These are phyloP conservation scores for Suhomyces faveliae DNA, from an alignment of 805 yeast species.

Conservation along the genomic window DNA sequence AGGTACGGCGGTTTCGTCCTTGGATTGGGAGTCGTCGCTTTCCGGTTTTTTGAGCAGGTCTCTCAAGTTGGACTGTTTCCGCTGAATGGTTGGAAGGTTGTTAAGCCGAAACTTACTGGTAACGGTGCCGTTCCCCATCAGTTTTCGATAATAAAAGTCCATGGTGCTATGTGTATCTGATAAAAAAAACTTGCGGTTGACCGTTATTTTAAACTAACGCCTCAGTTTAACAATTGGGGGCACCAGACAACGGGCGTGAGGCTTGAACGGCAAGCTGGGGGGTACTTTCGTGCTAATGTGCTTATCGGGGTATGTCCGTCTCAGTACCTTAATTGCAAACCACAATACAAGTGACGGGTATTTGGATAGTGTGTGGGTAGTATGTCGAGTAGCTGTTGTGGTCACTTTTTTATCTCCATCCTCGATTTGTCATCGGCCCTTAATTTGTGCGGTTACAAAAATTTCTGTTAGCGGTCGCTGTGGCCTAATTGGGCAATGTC, in stretches of 20 bases:
- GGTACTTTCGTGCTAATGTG: neutral
- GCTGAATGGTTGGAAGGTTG: constrained; percentile 11
- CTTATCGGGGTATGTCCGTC: neutral
- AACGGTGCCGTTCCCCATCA: constrained; percentile 40
- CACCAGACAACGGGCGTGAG: neutral
- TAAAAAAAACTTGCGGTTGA: neutral
- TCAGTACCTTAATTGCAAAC: neutral
- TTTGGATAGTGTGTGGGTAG: neutral
- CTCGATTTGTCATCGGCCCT: constrained; percentile 9
- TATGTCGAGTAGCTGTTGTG: neutral
- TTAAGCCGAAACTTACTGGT: constrained; percentile 35
- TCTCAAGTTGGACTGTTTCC: constrained; percentile 20
- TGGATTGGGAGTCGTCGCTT: neutral
- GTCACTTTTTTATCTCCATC: neutral
- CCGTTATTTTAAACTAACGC: neutral
- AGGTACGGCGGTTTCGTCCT: neutral
- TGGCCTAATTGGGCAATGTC: constrained; percentile 12
- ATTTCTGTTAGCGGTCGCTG: constrained; percentile 9
- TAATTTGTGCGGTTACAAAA: constrained; percentile 9
- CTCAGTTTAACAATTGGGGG: neutral
- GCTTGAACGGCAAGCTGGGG: too few species aligned
- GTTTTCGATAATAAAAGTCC: constrained; percentile 38
- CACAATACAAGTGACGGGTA: neutral
- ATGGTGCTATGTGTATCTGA: constrained; percentile 12
- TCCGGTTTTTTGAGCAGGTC: constrained; percentile 1